Base-by-base conservation (phyloP, 73 alveolate genomes). In the Stentor coeruleus region DNA sequence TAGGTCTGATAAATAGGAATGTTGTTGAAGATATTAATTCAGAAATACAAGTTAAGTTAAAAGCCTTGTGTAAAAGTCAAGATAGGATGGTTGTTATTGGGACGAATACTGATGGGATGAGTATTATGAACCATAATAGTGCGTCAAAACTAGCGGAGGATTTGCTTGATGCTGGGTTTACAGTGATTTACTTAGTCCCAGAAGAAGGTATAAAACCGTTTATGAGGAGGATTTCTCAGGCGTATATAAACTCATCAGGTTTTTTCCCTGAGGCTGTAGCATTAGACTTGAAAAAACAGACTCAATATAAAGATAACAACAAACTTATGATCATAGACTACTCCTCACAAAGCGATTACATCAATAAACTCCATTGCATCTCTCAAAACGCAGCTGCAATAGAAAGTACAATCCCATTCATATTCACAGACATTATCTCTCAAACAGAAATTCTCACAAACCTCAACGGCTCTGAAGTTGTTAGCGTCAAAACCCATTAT, bases 141-240 rank as follows among this genome's bases (percentile, higher is more conserved):
- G 66, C 66, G 6, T 49, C 66, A 11, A 49, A 49, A 49, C 66
- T 49, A 11, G 66, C 66, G 66, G 66, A 49, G 66, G 66, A 49
- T 6, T 11, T 49, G 28, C 20, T 49, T 6, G 20, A 20, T 49
- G 20, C 66, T 49, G 20, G 20, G 28, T 49, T 20, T 11, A 20
- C 66, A 49, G 66, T 49, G 6, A 49, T 49, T 49, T 49, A 49
- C 66, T 11, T 49, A 11, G 20, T 6, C 20, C 66, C 66, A 49
- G 28, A 49, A 49, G 66, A 49, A 49, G 66, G 66, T 11, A 49
- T 49, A 11, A 49, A 49, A 49, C 66, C 66, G 6, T 49, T 49
- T 20, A 49, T 49, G 66, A 49, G 66, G 20, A 49, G 66, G 66
- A 49, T 49, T 20, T 49, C 66, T 49, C 66, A 49, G 66, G 66